Evolutionary conservation across 768 basidiomycete species (phyloP), one percentile per base, ranked within the genome.

Genomic region (Stropharia rugosoannulata): DNA sequence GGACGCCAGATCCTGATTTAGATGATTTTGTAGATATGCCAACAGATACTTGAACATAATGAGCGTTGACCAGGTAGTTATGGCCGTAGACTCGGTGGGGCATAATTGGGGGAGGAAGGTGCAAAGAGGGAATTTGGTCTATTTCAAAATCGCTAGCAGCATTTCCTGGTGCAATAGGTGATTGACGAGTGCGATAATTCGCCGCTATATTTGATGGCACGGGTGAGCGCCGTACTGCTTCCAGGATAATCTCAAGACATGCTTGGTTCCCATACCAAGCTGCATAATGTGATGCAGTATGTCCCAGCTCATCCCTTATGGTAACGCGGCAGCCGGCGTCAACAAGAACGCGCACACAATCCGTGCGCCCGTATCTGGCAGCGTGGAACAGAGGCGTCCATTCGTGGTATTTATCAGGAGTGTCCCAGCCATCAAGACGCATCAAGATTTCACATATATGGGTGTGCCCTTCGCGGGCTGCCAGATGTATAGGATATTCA

Each of bases 341-440:
- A 7, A 98, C 77, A 18, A 98, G 80, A n/a, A 90, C 79, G 38
- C 75, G 73, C 40, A 98, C 81, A 65, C 91, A 96, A 6, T 77
- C 76, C 15, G 79, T 71, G 59, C 86, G 89, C 1, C 95, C 95
- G 59, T 93, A 88, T 37, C 93, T 87, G 5, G 95, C 89, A 2
- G 97, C 94, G 70, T 98, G 95, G 66, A 95, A 94, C 42, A 98
- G 79, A 22, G 97, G 97, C 6, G 95, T 98, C 94, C 96, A 98
- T 68, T 97, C 93, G 66, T 96, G 90, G 70, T 96, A 98, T 72
- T 95, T 98, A 79, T 99, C 97, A 1, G 88, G 86, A 7, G 82
- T 79, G 70, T 93, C 93, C 85, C 87, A 93, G 38, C 86, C 93
- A 47, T 84, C 87, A 39, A 84, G 84, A 29, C 76, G 76, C 4